These are phyloP conservation scores for Endocarpon pusillum DNA, from an alignment of 495 filamentous ascomycete genomes.

Conservation along the genomic window DNA sequence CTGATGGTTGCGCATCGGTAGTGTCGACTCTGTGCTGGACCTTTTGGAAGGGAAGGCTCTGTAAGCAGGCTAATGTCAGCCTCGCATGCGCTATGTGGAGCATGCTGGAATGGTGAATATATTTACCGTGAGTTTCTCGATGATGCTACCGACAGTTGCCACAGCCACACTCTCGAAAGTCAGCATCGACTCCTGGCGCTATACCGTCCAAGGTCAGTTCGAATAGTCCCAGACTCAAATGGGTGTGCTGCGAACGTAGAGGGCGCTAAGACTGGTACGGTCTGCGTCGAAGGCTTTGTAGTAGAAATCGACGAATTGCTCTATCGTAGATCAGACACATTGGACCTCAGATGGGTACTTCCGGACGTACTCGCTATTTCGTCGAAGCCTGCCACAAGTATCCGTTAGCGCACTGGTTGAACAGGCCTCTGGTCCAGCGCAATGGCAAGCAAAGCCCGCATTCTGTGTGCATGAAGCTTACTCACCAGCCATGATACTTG, in stretches of 20 bases:
- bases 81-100: background rate
- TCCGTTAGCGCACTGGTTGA: background rate
- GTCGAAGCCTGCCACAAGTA: background rate
- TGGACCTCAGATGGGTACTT: no score
- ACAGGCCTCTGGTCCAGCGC: background rate
- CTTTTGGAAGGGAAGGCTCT: slow-evolving; percentile 67
- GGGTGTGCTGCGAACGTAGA: slow-evolving; percentile 53
- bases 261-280: slow-evolving; percentile 38
- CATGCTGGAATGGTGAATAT: background rate
- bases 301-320: slow-evolving; percentile 74
- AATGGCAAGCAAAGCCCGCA: background rate
- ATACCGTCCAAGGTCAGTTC: slow-evolving; percentile 3
- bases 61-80: slow-evolving; percentile 1
- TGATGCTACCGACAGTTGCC: slow-evolving; percentile 42
- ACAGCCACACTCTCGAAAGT: slow-evolving; percentile 61
- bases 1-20: slow-evolving; percentile 58
- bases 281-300: slow-evolving; percentile 67
- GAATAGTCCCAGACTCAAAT: background rate
- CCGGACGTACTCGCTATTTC: slow-evolving; percentile 1
- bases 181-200: slow-evolving; percentile 81
- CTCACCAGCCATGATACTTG: no score
- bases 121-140: slow-evolving; percentile 62
- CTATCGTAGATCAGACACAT: no score
- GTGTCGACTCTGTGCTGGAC: slow-evolving; percentile 53
- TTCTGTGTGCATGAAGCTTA: background rate